Percentiles rank a stretch among this genome's conserved stretches.
These are phyloP conservation scores for Paecilomyces sp. DNA, from an alignment of 2,329 filamentous ascomycete genomes.

Conservation along the genomic window DNA sequence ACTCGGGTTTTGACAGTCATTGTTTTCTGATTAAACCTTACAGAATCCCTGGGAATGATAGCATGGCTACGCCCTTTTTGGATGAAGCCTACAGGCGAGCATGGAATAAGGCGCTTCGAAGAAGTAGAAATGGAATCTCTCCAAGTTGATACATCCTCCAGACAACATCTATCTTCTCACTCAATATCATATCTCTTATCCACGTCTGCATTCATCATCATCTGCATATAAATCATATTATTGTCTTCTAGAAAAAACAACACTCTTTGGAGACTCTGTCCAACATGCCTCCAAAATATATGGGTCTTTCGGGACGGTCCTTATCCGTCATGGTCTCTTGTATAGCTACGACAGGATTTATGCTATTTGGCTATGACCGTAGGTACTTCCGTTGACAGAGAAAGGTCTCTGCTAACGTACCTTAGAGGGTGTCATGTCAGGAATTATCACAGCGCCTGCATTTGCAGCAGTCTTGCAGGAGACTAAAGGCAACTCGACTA, in stretches of 20 bases:
- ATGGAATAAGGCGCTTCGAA: background rate
- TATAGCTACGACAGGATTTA: constrained; percentile 49
- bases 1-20: background rate
- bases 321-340: background rate
- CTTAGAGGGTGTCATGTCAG: constrained; percentile 16
- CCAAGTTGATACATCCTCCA: background rate
- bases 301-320: background rate
- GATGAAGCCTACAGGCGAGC: background rate
- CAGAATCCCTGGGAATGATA: background rate
- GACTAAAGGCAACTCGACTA: constrained; percentile 26
- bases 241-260: background rate
- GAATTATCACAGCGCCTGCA: constrained; percentile 13
- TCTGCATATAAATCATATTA: background rate
- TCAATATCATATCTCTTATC: background rate
- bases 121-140: background rate
- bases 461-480: constrained; percentile 15
- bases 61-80: background rate
- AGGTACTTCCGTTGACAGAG: constrained; percentile 6
- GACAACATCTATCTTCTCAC: background rate
- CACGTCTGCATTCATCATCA: background rate
- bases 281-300: background rate
- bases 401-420: background rate
- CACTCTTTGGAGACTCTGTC: background rate
- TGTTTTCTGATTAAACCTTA: background rate
- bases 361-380: constrained; percentile 51